Base-by-base conservation (phyloP, 345 rosid species). In the Heritiera fomes region DNA sequence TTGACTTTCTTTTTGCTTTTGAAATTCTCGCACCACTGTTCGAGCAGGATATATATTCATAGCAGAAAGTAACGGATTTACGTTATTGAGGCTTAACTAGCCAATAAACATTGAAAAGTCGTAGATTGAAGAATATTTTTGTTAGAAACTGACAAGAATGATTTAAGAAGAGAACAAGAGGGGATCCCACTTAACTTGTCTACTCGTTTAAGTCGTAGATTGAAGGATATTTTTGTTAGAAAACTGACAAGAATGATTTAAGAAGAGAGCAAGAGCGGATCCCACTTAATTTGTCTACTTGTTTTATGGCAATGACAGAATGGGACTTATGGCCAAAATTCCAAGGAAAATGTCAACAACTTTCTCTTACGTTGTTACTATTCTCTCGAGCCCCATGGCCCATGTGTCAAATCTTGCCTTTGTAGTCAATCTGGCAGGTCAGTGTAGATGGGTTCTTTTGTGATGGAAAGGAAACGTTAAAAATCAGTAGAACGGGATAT, bases 271-370 rank as follows among this genome's bases (percentile, higher is more conserved):
- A 12, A 14, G n/a, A 69, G 58, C 38, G 5, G 47, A 6, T 56
- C 20, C 58, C 8, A 64, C 68, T 14, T 13, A n/a, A n/a, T n/a
- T n/a, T n/a, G n/a, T 64, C 10, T 34, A 5, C 34, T 23, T 46
- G 38, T 69, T 12, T 69, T 18, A 45, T 41, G 56, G 73, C 47
- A 69, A 47, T 69, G 73, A 46, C 73, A 69, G 41, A 12, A 40
- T 38, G 28, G 28, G 53, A 17, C 8, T 2, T 5, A 23, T 56
- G 17, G 20, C 59, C 59, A 0, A 40, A 65, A 38, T 13, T 62
- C 67, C 67, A 62, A 62, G 67, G 66, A 6, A 62, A 62, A 28
- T 6, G 41, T 62, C 4, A 41, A 1, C 10, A 23, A 60, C 10
- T 62, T 34, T 3, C 38, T 2, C 1, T 2, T 38, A 34, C 1